phyloP scores from a whole-genome alignment of 1,284 basidiomycete genomes.

The Agroathelia rolfsii region DNA sequence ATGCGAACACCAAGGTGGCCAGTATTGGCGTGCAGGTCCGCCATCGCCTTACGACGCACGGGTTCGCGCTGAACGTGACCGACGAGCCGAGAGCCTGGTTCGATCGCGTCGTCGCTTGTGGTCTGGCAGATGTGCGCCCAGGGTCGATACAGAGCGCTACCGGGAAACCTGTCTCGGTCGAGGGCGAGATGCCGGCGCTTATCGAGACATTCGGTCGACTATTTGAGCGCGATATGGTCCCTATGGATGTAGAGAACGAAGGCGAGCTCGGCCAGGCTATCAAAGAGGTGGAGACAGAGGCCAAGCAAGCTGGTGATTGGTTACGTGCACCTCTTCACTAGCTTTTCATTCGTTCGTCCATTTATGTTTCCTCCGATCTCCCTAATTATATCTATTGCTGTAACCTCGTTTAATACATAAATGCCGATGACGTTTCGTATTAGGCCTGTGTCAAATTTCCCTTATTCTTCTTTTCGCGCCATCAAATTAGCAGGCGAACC shows the following conservation, averaged over 20 bases:
- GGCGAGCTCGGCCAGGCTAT: constrained; percentile 47
- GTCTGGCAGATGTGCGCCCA: constrained; percentile 78
- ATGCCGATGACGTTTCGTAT: no score
- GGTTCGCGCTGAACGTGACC: constrained; percentile 91
- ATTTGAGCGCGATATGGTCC: constrained; percentile 46
- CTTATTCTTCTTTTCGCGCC: no score
- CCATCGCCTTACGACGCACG: constrained; percentile 89
- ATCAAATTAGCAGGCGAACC: no score
- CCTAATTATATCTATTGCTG: no score
- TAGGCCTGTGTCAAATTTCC: no score
- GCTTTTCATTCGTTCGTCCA: no score
- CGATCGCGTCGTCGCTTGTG: constrained; percentile 84
- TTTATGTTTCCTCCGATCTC: no score
- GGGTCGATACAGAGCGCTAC: constrained; percentile 47
- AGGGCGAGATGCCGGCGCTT: constrained; percentile 42
- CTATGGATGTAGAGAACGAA: constrained; percentile 33
- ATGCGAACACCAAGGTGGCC: constrained; percentile 67
- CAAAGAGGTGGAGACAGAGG: constrained; percentile 31
- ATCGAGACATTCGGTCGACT: constrained; percentile 40
- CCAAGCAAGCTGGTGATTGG: constrained; percentile 15
- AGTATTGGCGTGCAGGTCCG: constrained; percentile 96
- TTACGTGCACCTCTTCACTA: constrained; percentile 7
- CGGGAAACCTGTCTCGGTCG: constrained; percentile 28
- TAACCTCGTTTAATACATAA: no score
- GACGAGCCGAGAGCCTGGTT: constrained; percentile 79